Base-by-base conservation (phyloP, 768 basidiomycete species). In the Asterophora lycoperdoides region DNA sequence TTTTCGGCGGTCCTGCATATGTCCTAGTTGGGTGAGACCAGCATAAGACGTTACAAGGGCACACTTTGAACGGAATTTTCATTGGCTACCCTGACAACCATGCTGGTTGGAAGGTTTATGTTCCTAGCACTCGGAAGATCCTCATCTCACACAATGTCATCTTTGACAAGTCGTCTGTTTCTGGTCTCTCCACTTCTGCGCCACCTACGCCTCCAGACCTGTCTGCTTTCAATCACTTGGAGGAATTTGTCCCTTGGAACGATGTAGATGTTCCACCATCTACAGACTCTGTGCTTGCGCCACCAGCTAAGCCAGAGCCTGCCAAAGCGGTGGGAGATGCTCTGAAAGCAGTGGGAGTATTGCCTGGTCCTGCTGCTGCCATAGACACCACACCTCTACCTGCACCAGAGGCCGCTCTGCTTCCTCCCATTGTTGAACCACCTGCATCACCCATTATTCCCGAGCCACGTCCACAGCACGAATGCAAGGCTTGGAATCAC, bases 1-100 rank as follows among this genome's bases (percentile, higher is more conserved):
- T 68, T 15, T 74, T 63, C 42, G 70, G 73, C 3, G n/a, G 69
- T 42, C 54, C 52, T 37, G 68, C 68, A 14, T 74, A 70, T 60
- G 71, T 69, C 23, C 64, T 61, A 41, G 56, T 71, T 5, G 64
- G 62, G 41, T 62, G 65, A 45, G 63, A 73, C 48, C 63, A 72
- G 54, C 44, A 62, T 14, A 63, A 56, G 35, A 57, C 44, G 1
- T 54, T 72, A 0, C 41, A 63, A n/a, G 44, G 60, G 0, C 41
- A 41, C 26, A 60, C 60, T 13, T 48, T 61, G 38, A 67, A 70
- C 42, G 64, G 67, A n/a, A 52, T 72, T 8, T 72, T 74, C 48
- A 45, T 73, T 45, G 70, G 71, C 1, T 74, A 74, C 49, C 58
- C 64, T 0, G 29, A 17, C 3, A 41, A 48, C 14, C 29, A 48